Percentiles rank a stretch among this genome's conserved stretches.
phyloP scores from a whole-genome alignment of 352 stramenopile genomes.

The Pythium utonaiense region DNA sequence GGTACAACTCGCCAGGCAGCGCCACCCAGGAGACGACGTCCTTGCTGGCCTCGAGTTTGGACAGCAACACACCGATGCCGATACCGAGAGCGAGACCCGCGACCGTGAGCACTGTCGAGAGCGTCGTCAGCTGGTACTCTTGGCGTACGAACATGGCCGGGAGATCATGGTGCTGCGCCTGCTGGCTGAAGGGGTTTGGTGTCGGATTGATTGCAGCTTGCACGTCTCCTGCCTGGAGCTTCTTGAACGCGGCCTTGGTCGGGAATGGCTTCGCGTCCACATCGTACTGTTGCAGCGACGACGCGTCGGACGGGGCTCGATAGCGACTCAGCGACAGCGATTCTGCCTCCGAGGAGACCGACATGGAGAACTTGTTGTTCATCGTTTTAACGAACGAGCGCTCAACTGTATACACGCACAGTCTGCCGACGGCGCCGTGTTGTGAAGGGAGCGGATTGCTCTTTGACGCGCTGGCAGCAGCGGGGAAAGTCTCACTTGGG shows the following conservation, averaged over 20 bases:
- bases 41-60: conserved; percentile 13
- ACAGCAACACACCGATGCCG: conserved; percentile 28
- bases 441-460: background rate
- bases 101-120: conserved; percentile 10
- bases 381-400: background rate
- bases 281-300: background rate
- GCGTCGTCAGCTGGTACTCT: background rate
- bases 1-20: conserved; percentile 35
- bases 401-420: background rate
- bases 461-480: background rate
- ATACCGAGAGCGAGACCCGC: conserved; percentile 21
- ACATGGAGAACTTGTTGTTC: conserved; percentile 13
- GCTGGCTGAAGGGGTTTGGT: conserved; percentile 14
- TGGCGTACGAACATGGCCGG: conserved; percentile 11
- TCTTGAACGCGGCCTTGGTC: conserved; percentile 3
- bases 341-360: conserved; percentile 13
- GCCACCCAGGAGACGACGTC: conserved; percentile 28
- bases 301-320: background rate
- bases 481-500: background rate
- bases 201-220: background rate
- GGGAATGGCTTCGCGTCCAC: background rate
- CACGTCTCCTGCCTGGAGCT: background rate
- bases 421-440: background rate
- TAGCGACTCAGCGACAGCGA: conserved; percentile 14
- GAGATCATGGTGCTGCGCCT: conserved; percentile 8